Conservation (phyloP, 345 rosid genomes). For the Rhizophora apiculata region DNA sequence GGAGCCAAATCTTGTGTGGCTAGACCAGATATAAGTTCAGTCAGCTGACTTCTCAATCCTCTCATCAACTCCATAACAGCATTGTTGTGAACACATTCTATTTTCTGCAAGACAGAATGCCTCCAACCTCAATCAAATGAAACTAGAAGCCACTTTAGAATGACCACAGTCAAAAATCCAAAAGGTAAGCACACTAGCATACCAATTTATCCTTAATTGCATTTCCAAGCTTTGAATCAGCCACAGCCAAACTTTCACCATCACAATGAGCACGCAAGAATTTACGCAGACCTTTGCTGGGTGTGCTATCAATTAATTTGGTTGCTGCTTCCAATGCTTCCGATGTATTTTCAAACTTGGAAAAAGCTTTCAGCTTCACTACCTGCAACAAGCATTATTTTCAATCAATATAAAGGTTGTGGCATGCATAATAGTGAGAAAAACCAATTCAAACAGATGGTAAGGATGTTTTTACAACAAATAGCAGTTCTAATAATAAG, state of each 20-base stretch:
- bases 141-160: background rate
- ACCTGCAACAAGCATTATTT: conserved; percentile 29
- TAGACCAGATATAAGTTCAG: conserved; percentile 79
- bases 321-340: conserved; percentile 73
- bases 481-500: too few relatives aligned
- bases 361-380: conserved; percentile 71
- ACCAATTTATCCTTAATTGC: conserved; percentile 89
- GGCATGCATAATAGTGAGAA: background rate
- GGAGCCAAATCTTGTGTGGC: conserved; percentile 80
- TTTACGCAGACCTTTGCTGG: conserved; percentile 67
- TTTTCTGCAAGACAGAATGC: conserved; percentile 50
- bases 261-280: conserved; percentile 60
- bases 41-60: conserved; percentile 80
- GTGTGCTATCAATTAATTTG: conserved; percentile 57
- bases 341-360: conserved; percentile 76
- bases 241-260: conserved; percentile 63
- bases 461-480: too few relatives aligned
- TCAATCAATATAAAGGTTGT: background rate
- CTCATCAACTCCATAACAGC: conserved; percentile 89
- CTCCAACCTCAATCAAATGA: conserved; percentile 3
- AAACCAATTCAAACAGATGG: too few relatives aligned
- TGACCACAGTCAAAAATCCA: background rate
- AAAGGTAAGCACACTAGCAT: conserved; percentile 17
- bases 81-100: conserved; percentile 85
- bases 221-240: conserved; percentile 90